These are phyloP conservation scores for Chlamydomonas sphaeroides DNA, from an alignment of 139 green algal genomes.

Conservation along the genomic window DNA sequence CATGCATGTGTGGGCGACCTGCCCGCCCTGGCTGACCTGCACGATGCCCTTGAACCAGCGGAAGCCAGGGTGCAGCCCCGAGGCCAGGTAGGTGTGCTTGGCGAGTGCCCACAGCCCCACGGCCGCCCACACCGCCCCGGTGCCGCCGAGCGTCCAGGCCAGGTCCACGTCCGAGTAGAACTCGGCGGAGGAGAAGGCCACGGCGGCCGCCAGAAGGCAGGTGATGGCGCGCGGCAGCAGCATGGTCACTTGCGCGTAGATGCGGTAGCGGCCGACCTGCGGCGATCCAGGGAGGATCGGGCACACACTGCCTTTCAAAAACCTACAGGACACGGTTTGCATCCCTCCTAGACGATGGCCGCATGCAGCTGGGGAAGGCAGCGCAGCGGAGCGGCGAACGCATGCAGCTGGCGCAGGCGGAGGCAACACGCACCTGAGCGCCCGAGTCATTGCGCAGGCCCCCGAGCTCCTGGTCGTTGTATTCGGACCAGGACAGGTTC, in stretches of 20 bases:
- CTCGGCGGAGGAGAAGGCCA: not conserved
- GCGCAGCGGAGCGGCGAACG: too few relatives aligned
- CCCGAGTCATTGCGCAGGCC: not conserved
- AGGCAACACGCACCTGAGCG: not conserved
- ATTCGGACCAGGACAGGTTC: not conserved
- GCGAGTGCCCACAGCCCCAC: not conserved
- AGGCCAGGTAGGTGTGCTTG: not conserved
- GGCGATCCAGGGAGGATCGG: too few relatives aligned
- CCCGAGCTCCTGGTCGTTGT: not conserved
- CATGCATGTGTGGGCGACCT: too few relatives aligned
- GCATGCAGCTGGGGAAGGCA: too few relatives aligned
- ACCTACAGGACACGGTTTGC: too few relatives aligned
- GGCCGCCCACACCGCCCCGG: not conserved
- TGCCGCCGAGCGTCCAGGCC: not conserved
- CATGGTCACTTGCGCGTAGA: not conserved
- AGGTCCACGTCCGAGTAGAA: not conserved
- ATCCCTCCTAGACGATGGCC: too few relatives aligned
- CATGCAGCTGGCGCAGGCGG: too few relatives aligned
- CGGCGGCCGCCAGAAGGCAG: not conserved
- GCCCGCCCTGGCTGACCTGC: not conserved
- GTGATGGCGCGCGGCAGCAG: not conserved
- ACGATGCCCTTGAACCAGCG: constrained; percentile 5
- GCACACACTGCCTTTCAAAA: too few relatives aligned
- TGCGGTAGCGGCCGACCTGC: not conserved
- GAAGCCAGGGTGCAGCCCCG: not conserved